Base-by-base conservation (phyloP, 352 stramenopile genomes). In the Globisporangium carolinianum region DNA sequence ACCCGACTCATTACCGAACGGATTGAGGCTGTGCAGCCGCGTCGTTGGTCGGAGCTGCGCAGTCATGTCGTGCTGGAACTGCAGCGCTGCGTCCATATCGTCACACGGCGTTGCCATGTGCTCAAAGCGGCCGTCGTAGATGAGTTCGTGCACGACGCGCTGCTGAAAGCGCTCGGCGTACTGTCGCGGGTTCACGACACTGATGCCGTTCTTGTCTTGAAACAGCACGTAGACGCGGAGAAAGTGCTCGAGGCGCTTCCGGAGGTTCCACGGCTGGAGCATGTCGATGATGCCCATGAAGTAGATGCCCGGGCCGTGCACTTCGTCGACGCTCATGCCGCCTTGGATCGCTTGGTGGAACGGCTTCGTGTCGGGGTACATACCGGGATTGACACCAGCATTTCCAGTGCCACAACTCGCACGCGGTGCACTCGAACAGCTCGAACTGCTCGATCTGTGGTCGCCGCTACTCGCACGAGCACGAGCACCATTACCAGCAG, bases 211-310 rank as follows among this genome's bases (percentile, higher is more conserved):
- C 42, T 68, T 71, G 57, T 89, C 80, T 69, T 93, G 83, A 49
- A 86, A 57, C 12, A 87, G 54, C 4, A 93, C 45, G 55, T 89
- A 90, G 4, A 86, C 79, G 37, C 81, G 79, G 14, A 91, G 55
- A 60, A 91, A 89, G 53, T 91, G 77, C 67, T 98, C 93, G 8
- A 95, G 59, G 32, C 88, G 76, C 60, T 98, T 98, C 36, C 90
- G 74, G 0, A 94, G 74, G 58, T 97, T 98, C 83, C 94, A 98
- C 62, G 97, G 89, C 65, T 98, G 91, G 11, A 98, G 74, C 61
- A 98, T 97, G 62, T 98, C 93, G 67, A 98, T 98, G 35, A 98
- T 78, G 1, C 94, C 94, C 70, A 98, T 92, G 67, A 94, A 98
- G 68, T 97, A 98, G 17, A 98, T 78, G 11, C 95, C 95, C 14